These are phyloP conservation scores for Ambrosiella cleistominuta DNA, from an alignment of 2,329 filamentous ascomycete species.

Conservation along the genomic window DNA sequence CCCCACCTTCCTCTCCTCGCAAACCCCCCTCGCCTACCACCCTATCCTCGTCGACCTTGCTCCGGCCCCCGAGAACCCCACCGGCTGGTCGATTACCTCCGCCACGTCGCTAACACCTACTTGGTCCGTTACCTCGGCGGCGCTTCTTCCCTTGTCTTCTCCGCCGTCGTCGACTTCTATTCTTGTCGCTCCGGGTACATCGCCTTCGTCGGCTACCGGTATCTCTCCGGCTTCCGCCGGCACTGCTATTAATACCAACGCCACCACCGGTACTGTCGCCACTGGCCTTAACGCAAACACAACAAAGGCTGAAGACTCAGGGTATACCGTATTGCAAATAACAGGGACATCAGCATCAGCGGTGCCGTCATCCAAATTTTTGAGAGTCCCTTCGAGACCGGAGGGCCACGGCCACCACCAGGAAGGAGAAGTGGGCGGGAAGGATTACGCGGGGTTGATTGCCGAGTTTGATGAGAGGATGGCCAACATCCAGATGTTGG, in stretches of 20 bases:
- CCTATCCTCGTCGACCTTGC: constrained; percentile 39
- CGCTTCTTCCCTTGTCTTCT: constrained; percentile 24
- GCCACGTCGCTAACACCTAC: constrained; percentile 56
- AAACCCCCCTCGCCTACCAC: constrained; percentile 26
- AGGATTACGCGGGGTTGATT: constrained; percentile 32
- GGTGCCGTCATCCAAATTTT: not conserved
- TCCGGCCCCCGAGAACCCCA: constrained; percentile 19
- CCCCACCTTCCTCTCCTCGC: constrained; percentile 28
- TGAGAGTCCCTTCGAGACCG: not conserved
- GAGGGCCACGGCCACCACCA: not conserved
- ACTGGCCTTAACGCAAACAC: constrained; percentile 7
- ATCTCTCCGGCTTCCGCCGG: too few species aligned
- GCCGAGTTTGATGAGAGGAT: constrained; percentile 42
- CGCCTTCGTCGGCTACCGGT: constrained; percentile 15
- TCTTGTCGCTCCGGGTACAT: constrained; percentile 32
- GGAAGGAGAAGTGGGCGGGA: constrained; percentile 14
- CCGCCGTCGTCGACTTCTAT: constrained; percentile 26
- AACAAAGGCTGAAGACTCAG: not conserved
- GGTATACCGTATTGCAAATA: constrained; percentile 9
- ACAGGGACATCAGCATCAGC: constrained; percentile 1
- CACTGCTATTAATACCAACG: constrained; percentile 14
- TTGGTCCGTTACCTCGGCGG: constrained; percentile 44
- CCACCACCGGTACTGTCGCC: constrained; percentile 25
- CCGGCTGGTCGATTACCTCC: constrained; percentile 39
- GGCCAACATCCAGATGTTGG: constrained; percentile 15